Percentiles rank a stretch among this genome's conserved stretches.
Conservation (phyloP, 805 yeast species). For the Suhomyces xylopsoci region DNA sequence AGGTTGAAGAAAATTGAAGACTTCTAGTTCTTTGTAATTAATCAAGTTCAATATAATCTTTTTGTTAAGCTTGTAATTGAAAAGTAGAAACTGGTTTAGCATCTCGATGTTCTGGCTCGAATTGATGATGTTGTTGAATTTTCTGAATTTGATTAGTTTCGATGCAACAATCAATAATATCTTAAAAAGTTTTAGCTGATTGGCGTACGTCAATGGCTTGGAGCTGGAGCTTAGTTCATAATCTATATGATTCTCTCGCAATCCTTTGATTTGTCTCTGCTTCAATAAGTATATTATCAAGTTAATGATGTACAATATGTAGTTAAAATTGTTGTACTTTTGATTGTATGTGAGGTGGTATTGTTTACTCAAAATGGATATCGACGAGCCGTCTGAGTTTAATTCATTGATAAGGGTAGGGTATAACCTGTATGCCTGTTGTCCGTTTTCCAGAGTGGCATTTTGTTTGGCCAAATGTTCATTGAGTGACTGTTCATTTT, state of each 20-base stretch:
- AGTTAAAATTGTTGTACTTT: constrained; percentile 8
- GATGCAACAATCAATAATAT: constrained; percentile 27
- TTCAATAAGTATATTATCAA: constrained; percentile 29
- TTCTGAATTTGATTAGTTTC: constrained; percentile 23
- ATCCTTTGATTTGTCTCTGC: constrained; percentile 8
- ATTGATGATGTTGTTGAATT: constrained; percentile 22
- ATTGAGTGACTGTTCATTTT: constrained; percentile 35
- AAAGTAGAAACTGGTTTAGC: constrained; percentile 28
- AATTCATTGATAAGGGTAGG: constrained; percentile 6
- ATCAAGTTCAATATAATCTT: constrained; percentile 31
- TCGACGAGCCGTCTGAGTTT: constrained; percentile 21
- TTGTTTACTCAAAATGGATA: constrained; percentile 11
- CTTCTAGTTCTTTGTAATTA: constrained; percentile 28
- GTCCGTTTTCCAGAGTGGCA: neutral
- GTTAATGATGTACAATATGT: constrained; percentile 20
- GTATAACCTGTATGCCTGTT: neutral
- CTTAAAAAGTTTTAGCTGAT: constrained; percentile 27
- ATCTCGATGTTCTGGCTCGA: constrained; percentile 19
- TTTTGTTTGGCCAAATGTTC: constrained; percentile 6
- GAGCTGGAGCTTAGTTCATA: neutral
- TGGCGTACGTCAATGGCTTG: constrained; percentile 4
- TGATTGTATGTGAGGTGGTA: constrained; percentile 16
- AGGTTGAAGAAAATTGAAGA: constrained; percentile 17
- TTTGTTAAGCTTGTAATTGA: constrained; percentile 37
- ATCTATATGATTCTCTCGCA: neutral